phyloP scores from a whole-genome alignment of 768 basidiomycete species.

The Rickenella mellea region DNA sequence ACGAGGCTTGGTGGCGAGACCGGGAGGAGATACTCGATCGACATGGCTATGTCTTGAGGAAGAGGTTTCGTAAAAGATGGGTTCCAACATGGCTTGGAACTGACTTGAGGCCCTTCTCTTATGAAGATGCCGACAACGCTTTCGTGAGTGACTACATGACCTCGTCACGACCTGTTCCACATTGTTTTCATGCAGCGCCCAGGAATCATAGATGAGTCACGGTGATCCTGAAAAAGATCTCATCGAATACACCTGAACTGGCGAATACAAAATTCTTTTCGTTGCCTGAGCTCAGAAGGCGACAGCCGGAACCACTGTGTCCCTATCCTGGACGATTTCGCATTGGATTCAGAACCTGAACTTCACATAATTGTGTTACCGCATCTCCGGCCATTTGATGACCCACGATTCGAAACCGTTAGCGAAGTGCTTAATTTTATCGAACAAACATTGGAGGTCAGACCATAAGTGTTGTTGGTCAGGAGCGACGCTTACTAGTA shows the following conservation, averaged over 20 bases:
- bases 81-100: background rate
- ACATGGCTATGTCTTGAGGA: background rate
- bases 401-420: slow-evolving; percentile 18
- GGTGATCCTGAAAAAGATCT: background rate
- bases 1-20: background rate
- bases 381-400: slow-evolving; percentile 10
- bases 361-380: slow-evolving; percentile 8
- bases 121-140: no score
- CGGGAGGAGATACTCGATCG: background rate
- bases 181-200: background rate
- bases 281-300: background rate
- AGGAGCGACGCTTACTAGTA: background rate
- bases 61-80: background rate
- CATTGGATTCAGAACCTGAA: slow-evolving; percentile 6
- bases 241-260: background rate
- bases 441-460: slow-evolving; percentile 7
- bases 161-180: background rate
- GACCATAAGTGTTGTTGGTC: background rate
- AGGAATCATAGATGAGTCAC: background rate
- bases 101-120: background rate
- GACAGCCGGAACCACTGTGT: background rate
- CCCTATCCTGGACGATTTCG: background rate
- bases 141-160: no score
- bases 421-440: slow-evolving; percentile 10
- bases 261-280: background rate